Base-by-base conservation (phyloP, 441 rosid genomes). In the Croton laevigatus region DNA sequence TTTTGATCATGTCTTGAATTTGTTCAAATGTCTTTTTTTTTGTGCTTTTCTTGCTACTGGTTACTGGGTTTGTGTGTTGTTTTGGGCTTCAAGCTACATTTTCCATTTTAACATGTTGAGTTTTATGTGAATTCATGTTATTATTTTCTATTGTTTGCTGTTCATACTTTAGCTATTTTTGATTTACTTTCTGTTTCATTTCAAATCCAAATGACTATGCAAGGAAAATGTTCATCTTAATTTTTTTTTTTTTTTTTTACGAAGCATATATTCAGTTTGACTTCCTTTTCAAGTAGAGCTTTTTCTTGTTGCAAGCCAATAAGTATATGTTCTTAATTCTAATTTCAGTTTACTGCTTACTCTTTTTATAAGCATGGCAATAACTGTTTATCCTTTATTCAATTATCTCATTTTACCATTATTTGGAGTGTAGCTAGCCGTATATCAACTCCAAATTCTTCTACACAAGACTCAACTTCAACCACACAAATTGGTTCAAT, bases 181-280 rank as follows among this genome's bases (percentile, higher is more conserved):
- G 9, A 19, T 23, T 27, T 23, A 10, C n/a, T 14, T 38, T 17
- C 9, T 32, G 34, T 20, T 58, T 70, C 45, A 12, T 37, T 51
- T 69, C 17, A 46, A 46, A 46, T 36, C 66, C 1, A 45, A 13
- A 8, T 1, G 23, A 4, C 51, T 16, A 20, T 54, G 27, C 38
- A 5, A 19, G 48, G 49, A 36, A 42, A 3, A 44, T 32, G 54
- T 27, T 59, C 51, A 17, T 38, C 20, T 22, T 2, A 22, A 23
- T 11, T 57, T 6, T 17, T 22, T n/a, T n/a, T 36, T 20, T 19
- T 51, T 1, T 3, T 19, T 45, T 64, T 69, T 75, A 52, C 57
- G 99, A 98, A 78, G 98, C 92, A 27, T 95, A 92, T 82, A 91
- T 95, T 79, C 98, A n/a, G n/a, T n/a, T n/a, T n/a, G n/a, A n/a